Percentiles rank a stretch among this genome's conserved stretches.
These are phyloP conservation scores for Phialemoniopsis sp. DNA, from an alignment of 2,329 filamentous ascomycete genomes.

Conservation along the genomic window DNA sequence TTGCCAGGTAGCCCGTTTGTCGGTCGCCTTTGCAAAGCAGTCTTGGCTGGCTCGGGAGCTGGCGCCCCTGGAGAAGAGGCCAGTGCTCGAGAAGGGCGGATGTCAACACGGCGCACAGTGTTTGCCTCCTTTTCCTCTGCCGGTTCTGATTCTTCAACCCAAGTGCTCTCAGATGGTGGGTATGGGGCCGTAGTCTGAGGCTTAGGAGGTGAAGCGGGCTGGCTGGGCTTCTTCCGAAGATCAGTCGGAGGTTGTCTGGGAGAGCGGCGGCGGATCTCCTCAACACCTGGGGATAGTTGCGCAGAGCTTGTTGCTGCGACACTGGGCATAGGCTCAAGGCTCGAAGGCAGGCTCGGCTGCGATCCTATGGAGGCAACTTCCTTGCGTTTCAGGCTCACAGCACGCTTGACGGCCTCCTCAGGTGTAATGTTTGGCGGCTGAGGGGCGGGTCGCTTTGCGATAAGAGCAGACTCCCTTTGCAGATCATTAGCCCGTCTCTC, in stretches of 20 bases:
- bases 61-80: slow-evolving; percentile 22
- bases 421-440: slow-evolving; percentile 25
- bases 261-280: slow-evolving; percentile 47
- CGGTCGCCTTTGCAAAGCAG: slow-evolving; percentile 36
- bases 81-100: slow-evolving; percentile 23
- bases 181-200: too few relatives aligned
- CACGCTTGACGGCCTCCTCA: slow-evolving; percentile 26
- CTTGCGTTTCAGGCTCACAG: slow-evolving; percentile 31
- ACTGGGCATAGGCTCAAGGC: slow-evolving; percentile 20
- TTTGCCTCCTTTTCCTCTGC: too few relatives aligned
- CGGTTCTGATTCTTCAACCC: too few relatives aligned
- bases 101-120: slow-evolving; percentile 7
- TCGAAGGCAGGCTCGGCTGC: slow-evolving; percentile 12
- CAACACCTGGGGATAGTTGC: slow-evolving; percentile 45
- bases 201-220: too few relatives aligned
- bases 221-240: neutral
- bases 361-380: slow-evolving; percentile 22
- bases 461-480: slow-evolving; percentile 22
- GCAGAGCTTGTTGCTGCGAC: slow-evolving; percentile 38
- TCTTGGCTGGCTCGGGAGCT: slow-evolving; percentile 25
- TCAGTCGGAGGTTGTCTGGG: slow-evolving; percentile 31
- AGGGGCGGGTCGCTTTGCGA: slow-evolving; percentile 29
- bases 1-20: slow-evolving; percentile 44
- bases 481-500: slow-evolving; percentile 31
- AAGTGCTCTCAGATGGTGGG: too few relatives aligned